Evolutionary conservation across 2,329 filamentous ascomycete genomes (phyloP).

Genomic region (Amphichorda felina): DNA sequence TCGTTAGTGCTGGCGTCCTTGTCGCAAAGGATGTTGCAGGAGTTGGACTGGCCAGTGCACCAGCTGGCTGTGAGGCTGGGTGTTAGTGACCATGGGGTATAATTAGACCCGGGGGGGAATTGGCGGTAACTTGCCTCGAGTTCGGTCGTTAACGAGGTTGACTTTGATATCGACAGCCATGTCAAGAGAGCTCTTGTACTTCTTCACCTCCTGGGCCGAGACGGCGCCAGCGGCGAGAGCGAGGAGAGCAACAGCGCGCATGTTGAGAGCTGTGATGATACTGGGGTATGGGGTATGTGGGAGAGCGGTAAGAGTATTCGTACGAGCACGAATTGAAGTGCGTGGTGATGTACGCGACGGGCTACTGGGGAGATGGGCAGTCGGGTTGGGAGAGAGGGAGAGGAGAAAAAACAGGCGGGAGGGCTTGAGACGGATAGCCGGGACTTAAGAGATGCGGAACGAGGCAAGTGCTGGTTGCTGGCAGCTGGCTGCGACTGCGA

Average conservation of each 20-base stretch:
- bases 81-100: slow-evolving; percentile 4
- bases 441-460: no score
- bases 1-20: slow-evolving; percentile 23
- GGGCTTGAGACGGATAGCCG: no score
- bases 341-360: not conserved
- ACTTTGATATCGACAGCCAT: slow-evolving; percentile 27
- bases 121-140: slow-evolving; percentile 29
- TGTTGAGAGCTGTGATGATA: slow-evolving; percentile 13
- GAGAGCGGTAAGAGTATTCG: no score
- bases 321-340: not conserved
- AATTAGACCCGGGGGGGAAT: no score
- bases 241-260: slow-evolving; percentile 28
- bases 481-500: no score
- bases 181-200: slow-evolving; percentile 29
- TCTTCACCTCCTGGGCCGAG: slow-evolving; percentile 25
- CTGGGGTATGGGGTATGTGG: not conserved
- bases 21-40: slow-evolving; percentile 36
- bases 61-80: slow-evolving; percentile 27
- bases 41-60: slow-evolving; percentile 39
- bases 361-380: no score
- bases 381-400: no score
- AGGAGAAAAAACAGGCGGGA: no score
- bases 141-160: slow-evolving; percentile 15
- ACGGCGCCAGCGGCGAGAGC: slow-evolving; percentile 31
- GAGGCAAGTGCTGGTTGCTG: no score